Conservation (phyloP, 805 yeast species). For the Nakazawaea laoshanensis region DNA sequence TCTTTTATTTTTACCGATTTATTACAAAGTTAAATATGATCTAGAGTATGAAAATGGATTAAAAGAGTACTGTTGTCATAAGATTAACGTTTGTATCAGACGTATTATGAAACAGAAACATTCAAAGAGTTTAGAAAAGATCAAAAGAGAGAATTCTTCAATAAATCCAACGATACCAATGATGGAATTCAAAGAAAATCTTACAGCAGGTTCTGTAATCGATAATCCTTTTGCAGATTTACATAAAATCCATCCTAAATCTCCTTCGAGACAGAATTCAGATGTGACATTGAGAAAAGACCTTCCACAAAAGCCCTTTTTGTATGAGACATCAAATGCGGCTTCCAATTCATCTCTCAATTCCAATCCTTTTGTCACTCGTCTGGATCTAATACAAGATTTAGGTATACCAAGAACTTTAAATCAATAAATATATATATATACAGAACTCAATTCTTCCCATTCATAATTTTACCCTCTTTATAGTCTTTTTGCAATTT, state of each 20-base stretch:
- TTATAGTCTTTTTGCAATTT: constrained; percentile 69
- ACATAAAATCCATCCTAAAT: too few species aligned
- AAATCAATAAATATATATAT: neutral
- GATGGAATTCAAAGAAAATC: too few species aligned
- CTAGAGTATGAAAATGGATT: constrained; percentile 31
- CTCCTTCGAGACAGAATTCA: too few species aligned
- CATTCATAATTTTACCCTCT: constrained; percentile 22
- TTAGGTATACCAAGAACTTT: too few species aligned
- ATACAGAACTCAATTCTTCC: neutral
- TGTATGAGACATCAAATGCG: too few species aligned
- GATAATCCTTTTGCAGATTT: too few species aligned
- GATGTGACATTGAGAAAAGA: too few species aligned
- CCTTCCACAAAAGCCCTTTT: too few species aligned
- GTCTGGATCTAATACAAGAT: too few species aligned
- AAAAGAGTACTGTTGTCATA: constrained; percentile 52
- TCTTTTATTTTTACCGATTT: constrained; percentile 41
- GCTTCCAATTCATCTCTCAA: too few species aligned
- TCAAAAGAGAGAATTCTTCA: constrained; percentile 5
- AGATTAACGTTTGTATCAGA: constrained; percentile 51
- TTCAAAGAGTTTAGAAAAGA: constrained; percentile 13
- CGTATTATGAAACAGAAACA: constrained; percentile 34
- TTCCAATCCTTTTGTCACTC: too few species aligned
- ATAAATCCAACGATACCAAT: constrained; percentile 5
- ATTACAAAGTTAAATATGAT: constrained; percentile 31
- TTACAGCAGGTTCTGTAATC: too few species aligned